phyloP scores from a whole-genome alignment of 768 basidiomycete genomes.

The Tylopilus subfusipes region DNA sequence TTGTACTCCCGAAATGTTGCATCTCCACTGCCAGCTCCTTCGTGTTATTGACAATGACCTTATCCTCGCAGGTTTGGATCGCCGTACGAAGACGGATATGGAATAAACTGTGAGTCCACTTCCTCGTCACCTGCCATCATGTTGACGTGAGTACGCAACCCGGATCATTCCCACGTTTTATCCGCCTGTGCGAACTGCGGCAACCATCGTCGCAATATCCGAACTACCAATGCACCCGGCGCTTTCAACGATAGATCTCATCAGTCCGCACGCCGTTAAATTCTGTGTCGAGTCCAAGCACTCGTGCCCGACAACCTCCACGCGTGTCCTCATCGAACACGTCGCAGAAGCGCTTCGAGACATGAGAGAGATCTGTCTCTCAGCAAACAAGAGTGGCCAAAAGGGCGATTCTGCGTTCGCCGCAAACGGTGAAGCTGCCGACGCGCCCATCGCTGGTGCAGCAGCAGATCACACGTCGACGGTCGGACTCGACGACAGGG shows the following conservation, averaged over 20 bases:
- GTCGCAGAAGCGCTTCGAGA: slow-evolving; percentile 62
- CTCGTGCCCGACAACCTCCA: slow-evolving; percentile 67
- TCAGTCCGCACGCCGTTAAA: slow-evolving; percentile 74
- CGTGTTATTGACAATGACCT: slow-evolving; percentile 5
- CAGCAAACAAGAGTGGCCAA: slow-evolving; percentile 3
- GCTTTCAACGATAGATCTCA: slow-evolving; percentile 55
- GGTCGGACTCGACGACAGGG: not conserved
- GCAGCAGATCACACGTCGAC: not conserved
- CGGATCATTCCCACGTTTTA: not conserved
- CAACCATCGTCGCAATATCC: not conserved
- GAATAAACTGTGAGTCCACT: slow-evolving; percentile 75
- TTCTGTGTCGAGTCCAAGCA: slow-evolving; percentile 93
- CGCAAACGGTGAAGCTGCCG: not conserved
- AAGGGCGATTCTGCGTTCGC: not conserved
- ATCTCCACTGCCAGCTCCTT: not conserved
- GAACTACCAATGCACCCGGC: not conserved
- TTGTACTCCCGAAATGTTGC: not conserved
- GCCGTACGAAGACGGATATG: slow-evolving; percentile 81
- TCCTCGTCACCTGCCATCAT: not conserved
- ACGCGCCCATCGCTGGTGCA: too few relatives aligned
- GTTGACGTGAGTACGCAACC: not conserved
- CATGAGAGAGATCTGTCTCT: slow-evolving; percentile 56
- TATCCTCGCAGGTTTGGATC: slow-evolving; percentile 64
- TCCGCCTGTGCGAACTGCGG: not conserved
- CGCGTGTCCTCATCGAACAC: slow-evolving; percentile 57